Percentiles rank a stretch among this genome's conserved stretches.
Conservation (phyloP, 2,329 filamentous ascomycete species). For the Anthostomella pinea region DNA sequence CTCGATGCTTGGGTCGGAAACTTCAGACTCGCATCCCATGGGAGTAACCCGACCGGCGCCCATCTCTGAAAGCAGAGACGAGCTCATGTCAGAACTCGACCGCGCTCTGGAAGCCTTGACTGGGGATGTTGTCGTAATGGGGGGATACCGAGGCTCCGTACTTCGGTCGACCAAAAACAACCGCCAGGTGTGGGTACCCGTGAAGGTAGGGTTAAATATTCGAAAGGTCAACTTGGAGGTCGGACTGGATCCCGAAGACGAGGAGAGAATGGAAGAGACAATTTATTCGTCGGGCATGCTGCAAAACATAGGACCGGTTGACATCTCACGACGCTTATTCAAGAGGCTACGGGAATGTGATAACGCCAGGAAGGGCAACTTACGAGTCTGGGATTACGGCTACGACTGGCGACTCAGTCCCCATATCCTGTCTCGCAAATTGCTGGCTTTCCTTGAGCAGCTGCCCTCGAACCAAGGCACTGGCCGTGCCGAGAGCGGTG, state of each 20-base stretch:
- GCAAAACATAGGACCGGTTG: constrained; percentile 87
- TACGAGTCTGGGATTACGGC: constrained; percentile 85
- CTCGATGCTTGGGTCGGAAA: constrained; percentile 21
- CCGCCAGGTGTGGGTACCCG: constrained; percentile 89
- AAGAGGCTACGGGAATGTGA: constrained; percentile 72
- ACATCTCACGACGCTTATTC: constrained; percentile 80
- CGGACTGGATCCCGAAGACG: constrained; percentile 75
- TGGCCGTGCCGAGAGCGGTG: constrained; percentile 58
- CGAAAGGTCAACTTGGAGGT: constrained; percentile 90
- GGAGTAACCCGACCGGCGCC: constrained; percentile 15
- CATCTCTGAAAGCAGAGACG: constrained; percentile 25
- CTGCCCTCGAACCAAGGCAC: constrained; percentile 70
- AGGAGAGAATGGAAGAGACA: constrained; percentile 76
- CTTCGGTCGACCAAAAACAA: constrained; percentile 78
- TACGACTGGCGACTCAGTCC: constrained; percentile 95
- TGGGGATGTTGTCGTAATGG: constrained; percentile 84
- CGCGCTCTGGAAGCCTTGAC: constrained; percentile 64
- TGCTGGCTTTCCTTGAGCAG: constrained; percentile 70
- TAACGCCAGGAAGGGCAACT: constrained; percentile 66
- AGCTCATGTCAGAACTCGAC: constrained; percentile 42
- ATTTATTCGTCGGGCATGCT: constrained; percentile 86
- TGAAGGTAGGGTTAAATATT: constrained; percentile 89
- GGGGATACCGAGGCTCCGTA: constrained; percentile 89
- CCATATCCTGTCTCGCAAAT: constrained; percentile 64
- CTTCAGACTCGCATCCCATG: constrained; percentile 17